These are phyloP conservation scores for Backusella tarrabulga DNA, from an alignment of 192 early-diverging fungal species.

Conservation along the genomic window DNA sequence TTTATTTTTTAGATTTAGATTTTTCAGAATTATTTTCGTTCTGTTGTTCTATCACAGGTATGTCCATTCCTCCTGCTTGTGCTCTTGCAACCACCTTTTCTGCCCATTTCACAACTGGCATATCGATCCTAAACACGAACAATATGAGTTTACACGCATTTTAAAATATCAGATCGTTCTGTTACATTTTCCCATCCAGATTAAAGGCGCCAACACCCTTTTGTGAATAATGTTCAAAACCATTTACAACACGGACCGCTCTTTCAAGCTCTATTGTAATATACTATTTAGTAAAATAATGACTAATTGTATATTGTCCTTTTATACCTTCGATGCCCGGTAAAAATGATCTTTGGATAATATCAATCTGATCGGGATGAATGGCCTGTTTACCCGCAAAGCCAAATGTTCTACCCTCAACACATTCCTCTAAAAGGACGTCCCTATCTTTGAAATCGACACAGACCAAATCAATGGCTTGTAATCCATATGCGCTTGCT, in stretches of 20 bases:
- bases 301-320: neutral
- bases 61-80: slow-evolving; percentile 53
- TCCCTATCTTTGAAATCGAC: slow-evolving; percentile 78
- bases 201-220: slow-evolving; percentile 88
- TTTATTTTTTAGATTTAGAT: slow-evolving; percentile 2
- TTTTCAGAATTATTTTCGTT: neutral
- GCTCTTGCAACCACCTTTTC: slow-evolving; percentile 66
- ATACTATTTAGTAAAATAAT: neutral
- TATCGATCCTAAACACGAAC: slow-evolving; percentile 54
- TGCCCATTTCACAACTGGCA: slow-evolving; percentile 93
- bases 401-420: slow-evolving; percentile 86
- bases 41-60: slow-evolving; percentile 20
- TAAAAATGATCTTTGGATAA: slow-evolving; percentile 76
- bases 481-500: slow-evolving; percentile 80
- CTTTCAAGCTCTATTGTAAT: slow-evolving; percentile 52
- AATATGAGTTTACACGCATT: no score
- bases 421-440: slow-evolving; percentile 76
- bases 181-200: slow-evolving; percentile 88
- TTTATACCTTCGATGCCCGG: slow-evolving; percentile 63
- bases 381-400: slow-evolving; percentile 97
- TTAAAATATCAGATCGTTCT: no score
- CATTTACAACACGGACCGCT: slow-evolving; percentile 70
- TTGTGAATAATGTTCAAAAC: slow-evolving; percentile 59
- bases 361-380: slow-evolving; percentile 85
- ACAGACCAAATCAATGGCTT: slow-evolving; percentile 95